Conservation (phyloP, 208 protist species). For the Acanthamoeba divionensis region DNA sequence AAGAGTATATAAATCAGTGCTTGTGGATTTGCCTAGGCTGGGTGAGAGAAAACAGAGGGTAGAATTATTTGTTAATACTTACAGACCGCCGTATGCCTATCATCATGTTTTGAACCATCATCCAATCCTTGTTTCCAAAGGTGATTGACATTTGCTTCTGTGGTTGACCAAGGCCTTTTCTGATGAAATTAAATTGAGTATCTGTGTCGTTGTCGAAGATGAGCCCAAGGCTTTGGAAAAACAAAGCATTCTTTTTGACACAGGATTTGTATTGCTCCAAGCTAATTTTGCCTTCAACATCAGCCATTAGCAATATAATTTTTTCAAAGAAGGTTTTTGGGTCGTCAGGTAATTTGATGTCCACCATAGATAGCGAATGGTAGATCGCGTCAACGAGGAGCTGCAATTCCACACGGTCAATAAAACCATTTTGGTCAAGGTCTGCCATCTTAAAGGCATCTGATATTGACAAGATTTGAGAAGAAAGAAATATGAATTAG, state of each 20-base stretch:
- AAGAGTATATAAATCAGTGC: background rate
- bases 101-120: conserved; percentile 49
- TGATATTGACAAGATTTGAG: background rate
- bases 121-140: conserved; percentile 48
- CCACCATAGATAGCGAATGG: background rate
- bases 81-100: conserved; percentile 45
- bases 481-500: background rate
- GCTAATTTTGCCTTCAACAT: background rate
- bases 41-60: background rate
- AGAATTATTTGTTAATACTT: background rate
- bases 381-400: conserved; percentile 49
- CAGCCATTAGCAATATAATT: conserved; percentile 49
- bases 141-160: conserved; percentile 44
- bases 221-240: conserved; percentile 52
- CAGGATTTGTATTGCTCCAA: conserved; percentile 33
- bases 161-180: background rate
- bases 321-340: conserved; percentile 15
- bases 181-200: conserved; percentile 2
- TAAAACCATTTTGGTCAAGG: conserved; percentile 32
- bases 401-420: conserved; percentile 38
- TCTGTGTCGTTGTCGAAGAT: conserved; percentile 13
- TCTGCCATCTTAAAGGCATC: conserved; percentile 54
- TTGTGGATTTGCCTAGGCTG: background rate
- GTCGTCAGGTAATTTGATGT: conserved; percentile 46
- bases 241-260: conserved; percentile 10